phyloP scores from a whole-genome alignment of 768 basidiomycete genomes.

The Serpula lacrymans region DNA sequence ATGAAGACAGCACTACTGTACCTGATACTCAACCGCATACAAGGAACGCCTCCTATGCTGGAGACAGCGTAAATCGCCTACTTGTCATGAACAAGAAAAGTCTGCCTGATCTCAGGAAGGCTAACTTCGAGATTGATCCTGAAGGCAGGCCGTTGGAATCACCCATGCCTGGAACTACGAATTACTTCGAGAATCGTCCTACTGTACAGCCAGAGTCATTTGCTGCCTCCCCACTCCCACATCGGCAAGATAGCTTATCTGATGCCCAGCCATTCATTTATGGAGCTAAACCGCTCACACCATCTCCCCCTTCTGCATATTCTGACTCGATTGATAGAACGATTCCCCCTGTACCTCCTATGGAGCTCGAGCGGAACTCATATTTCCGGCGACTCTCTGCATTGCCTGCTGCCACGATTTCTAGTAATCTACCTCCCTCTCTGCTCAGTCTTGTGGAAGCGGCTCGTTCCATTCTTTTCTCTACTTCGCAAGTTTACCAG shows the following conservation, averaged over 20 bases:
- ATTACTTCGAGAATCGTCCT: slow-evolving; percentile 4
- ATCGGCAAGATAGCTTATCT: slow-evolving; percentile 46
- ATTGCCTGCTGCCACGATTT: slow-evolving; percentile 56
- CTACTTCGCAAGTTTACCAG: slow-evolving; percentile 87
- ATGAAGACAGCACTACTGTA: slow-evolving; percentile 37
- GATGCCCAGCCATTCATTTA: slow-evolving; percentile 13
- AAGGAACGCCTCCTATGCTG: slow-evolving; percentile 51
- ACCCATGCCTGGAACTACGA: slow-evolving; percentile 10
- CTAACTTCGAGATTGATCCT: slow-evolving; percentile 37
- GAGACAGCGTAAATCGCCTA: slow-evolving; percentile 32
- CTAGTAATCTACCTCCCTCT: slow-evolving; percentile 65
- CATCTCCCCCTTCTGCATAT: slow-evolving; percentile 34
- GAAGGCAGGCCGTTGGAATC: slow-evolving; percentile 26
- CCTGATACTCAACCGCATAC: slow-evolving; percentile 33
- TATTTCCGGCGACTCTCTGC: slow-evolving; percentile 94
- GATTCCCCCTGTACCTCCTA: slow-evolving; percentile 45
- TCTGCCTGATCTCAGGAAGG: slow-evolving; percentile 74
- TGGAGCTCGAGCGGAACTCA: slow-evolving; percentile 80
- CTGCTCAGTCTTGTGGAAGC: slow-evolving; percentile 76
- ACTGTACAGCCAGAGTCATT: slow-evolving; percentile 21
- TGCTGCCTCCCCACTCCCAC: slow-evolving; percentile 37
- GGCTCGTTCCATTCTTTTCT: slow-evolving; percentile 90
- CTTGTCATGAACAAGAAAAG: slow-evolving; percentile 69
- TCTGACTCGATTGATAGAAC: slow-evolving; percentile 36
- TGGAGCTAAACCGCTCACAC: slow-evolving; percentile 20